Conservation (phyloP, 768 basidiomycete genomes). For the Scleroderma bovista region DNA sequence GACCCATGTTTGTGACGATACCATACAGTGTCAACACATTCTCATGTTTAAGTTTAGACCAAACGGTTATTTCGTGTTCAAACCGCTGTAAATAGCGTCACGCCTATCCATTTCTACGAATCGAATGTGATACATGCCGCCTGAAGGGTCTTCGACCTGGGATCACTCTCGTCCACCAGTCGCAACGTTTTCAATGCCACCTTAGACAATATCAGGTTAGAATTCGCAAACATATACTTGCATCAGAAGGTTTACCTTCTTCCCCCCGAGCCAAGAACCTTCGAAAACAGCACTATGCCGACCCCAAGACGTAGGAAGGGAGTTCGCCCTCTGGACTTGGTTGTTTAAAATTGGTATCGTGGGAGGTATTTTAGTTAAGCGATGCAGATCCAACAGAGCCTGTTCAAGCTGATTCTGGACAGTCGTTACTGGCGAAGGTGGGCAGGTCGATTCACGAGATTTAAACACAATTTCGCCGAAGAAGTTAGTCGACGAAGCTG, state of each 20-base stretch:
- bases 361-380: constrained; percentile 48
- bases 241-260: constrained; percentile 37
- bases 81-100: constrained; percentile 37
- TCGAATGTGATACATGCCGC: no score
- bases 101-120: neutral
- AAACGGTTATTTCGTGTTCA: constrained; percentile 49
- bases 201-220: constrained; percentile 23
- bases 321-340: constrained; percentile 37
- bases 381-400: constrained; percentile 43
- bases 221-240: neutral
- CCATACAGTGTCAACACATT: constrained; percentile 48
- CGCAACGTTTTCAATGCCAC: constrained; percentile 55
- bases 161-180: constrained; percentile 39
- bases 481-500: constrained; percentile 6
- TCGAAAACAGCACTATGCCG: constrained; percentile 50
- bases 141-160: constrained; percentile 1
- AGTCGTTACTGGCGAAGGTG: constrained; percentile 19
- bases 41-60: constrained; percentile 46
- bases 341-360: constrained; percentile 47
- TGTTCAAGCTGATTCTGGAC: constrained; percentile 33
- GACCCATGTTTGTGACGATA: constrained; percentile 48
- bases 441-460: constrained; percentile 16
- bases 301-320: constrained; percentile 43
- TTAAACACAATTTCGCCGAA: constrained; percentile 17
- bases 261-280: constrained; percentile 50